Percentiles rank a stretch among this genome's conserved stretches.
Evolutionary conservation across 805 yeast genomes (phyloP).

Genomic region (Kazachstania psychrophila): DNA sequence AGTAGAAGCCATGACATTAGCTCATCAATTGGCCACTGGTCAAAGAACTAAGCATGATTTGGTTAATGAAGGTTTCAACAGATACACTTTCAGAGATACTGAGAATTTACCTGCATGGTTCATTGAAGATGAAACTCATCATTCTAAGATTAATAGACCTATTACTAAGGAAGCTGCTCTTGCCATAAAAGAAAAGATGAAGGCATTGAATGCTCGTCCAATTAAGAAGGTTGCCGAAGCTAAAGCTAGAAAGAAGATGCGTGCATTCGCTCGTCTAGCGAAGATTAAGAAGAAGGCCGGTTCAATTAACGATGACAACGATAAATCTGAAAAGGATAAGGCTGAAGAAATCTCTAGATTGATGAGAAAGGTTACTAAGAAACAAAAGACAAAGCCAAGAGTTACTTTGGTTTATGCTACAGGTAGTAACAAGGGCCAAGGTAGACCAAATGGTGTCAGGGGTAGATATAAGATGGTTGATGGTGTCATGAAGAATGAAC

Average conservation of each 20-base stretch:
- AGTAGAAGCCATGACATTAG: slow-evolving; percentile 95
- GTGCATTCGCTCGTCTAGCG: slow-evolving; percentile 80
- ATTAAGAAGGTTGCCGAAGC: slow-evolving; percentile 98
- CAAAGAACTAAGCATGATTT: slow-evolving; percentile 76
- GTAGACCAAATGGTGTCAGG: slow-evolving; percentile 93
- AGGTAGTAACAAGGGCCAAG: slow-evolving; percentile 80
- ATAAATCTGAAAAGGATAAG: slow-evolving; percentile 86
- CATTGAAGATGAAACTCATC: slow-evolving; percentile 79
- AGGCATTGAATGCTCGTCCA: slow-evolving; percentile 89
- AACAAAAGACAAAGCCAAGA: slow-evolving; percentile 63
- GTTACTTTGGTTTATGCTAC: slow-evolving; percentile 82
- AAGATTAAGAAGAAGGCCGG: slow-evolving; percentile 89
- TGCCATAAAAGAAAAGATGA: slow-evolving; percentile 66
- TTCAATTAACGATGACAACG: slow-evolving; percentile 75
- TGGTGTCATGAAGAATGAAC: slow-evolving; percentile 95
- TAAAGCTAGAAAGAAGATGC: slow-evolving; percentile 88
- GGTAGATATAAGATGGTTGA: slow-evolving; percentile 99
- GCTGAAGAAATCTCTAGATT: slow-evolving; percentile 84
- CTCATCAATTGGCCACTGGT: slow-evolving; percentile 90
- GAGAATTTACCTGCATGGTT: slow-evolving; percentile 98
- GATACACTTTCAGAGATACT: slow-evolving; percentile 81
- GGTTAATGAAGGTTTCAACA: slow-evolving; percentile 86
- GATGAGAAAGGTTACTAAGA: slow-evolving; percentile 72
- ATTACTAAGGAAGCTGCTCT: slow-evolving; percentile 89
- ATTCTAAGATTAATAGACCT: slow-evolving; percentile 79